Base-by-base conservation (phyloP, 2,329 filamentous ascomycete genomes). In the Pseudomassariella vexata region DNA sequence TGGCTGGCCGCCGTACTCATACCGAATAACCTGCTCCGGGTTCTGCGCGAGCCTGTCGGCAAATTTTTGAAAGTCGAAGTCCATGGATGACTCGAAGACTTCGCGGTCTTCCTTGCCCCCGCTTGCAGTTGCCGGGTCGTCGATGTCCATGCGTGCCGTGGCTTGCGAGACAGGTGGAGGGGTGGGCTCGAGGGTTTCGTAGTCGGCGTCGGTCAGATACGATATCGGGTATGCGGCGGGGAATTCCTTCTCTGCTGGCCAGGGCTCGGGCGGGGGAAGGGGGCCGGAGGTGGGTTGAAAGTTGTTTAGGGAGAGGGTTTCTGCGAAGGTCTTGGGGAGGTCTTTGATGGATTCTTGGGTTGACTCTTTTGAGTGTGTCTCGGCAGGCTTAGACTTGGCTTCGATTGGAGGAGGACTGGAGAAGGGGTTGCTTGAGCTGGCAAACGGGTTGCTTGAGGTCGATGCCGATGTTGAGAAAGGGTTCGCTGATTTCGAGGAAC, bases 121-220 rank as follows among this genome's bases (percentile, higher is more conserved):
- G 37, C 57, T 35, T 27, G 52, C 37, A 1, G 15, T 37, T 39
- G 2, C 53, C 52, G 59, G 58, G 16, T 59, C 55, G 39, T 67
- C 64, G 8, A 66, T 37, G 28, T 73, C 68, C 49, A 74, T 66
- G 8, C 64, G 60, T 10, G 67, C 60, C 35, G 73, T 65, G 10
- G 63, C 63, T 22, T 62, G 55, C 38, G 65, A 67, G 21, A 70
- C 69, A 25, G 72, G 70, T 19, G 60, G 59, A 0, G 73, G 70
- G 3, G 53, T 66, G 48, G 44, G 78, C 40, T 86, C 85, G 17
- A 96, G 73, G 4, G 83, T 85, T 59, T 98, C 92, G 60, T 86
- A 94, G 51, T 95, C 90, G 31, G 90, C 90, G 46, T 96, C 92
- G 30, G 82, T 70, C 26, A 90, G 77, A 63, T 87, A 85, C 52